These are phyloP conservation scores for Fusarium pininemorale DNA, from an alignment of 2,329 filamentous ascomycete genomes.

Conservation along the genomic window DNA sequence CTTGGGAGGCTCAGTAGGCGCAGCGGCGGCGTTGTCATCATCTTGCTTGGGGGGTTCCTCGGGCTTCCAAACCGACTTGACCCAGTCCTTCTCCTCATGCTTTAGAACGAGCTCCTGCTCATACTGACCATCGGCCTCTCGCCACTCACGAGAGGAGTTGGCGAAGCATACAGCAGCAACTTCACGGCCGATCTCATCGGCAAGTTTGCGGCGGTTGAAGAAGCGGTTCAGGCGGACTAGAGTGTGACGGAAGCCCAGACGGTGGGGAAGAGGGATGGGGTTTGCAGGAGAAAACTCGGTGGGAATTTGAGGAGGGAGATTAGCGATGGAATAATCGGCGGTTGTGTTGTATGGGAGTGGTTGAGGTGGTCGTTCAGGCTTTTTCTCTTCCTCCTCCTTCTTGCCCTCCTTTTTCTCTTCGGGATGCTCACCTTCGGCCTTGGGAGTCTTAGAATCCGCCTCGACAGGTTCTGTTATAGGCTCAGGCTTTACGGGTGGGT, in stretches of 20 bases:
- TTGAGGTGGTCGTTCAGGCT: conserved; percentile 67
- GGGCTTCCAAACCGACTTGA: conserved; percentile 76
- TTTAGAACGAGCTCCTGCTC: conserved; percentile 66
- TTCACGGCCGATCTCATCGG: conserved; percentile 86
- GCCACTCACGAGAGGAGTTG: conserved; percentile 62
- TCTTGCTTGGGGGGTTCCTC: conserved; percentile 56
- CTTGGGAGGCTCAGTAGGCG: conserved; percentile 53
- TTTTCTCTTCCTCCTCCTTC: conserved; percentile 59
- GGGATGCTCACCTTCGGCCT: conserved; percentile 41
- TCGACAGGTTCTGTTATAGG: conserved; percentile 36
- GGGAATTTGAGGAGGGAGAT: conserved; percentile 73
- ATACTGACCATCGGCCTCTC: conserved; percentile 50
- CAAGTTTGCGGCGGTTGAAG: conserved; percentile 83
- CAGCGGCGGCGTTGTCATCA: conserved; percentile 50
- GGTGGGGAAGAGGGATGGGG: conserved; percentile 82
- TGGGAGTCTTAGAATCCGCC: conserved; percentile 36
- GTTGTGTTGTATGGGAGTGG: conserved; percentile 79
- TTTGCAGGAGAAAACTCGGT: conserved; percentile 76
- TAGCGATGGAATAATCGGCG: conserved; percentile 73
- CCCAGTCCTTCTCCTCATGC: conserved; percentile 83
- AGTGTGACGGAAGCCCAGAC: conserved; percentile 92
- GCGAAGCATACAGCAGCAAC: conserved; percentile 85
- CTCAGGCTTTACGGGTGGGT: conserved; percentile 60
- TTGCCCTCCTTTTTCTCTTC: conserved; percentile 47
- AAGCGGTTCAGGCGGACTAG: conserved; percentile 87